Evolutionary conservation across 2,329 filamentous ascomycete genomes (phyloP), one percentile per base, ranked within the genome.

Genomic region (Rhytidhysteron rufulum): DNA sequence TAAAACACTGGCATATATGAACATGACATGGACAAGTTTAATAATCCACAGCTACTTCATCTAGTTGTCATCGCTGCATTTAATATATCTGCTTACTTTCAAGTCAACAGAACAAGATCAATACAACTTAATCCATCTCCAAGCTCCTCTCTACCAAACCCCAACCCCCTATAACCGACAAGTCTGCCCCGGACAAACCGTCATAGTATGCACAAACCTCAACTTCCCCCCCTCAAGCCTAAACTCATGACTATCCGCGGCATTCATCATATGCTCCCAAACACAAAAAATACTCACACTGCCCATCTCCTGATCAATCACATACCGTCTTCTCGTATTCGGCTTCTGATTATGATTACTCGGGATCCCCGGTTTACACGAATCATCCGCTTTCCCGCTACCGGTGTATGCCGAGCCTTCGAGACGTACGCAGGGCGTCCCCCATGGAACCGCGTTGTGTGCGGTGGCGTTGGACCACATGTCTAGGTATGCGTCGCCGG

Each of bases 211-310:
- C 34, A 49, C 46, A 42, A 37, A 49, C 29, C 46, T 44, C 44
- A 49, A 42, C 37, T 51, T 55, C 17, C 51, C 51, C 10, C 43
- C 45, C 40, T 53, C 51, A 3, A 55, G 39, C 18, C 50, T 40
- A 32, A 55, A 55, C 37, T 55, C 51, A 39, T 55, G 51, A 17
- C 48, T 51, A 43, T 55, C 51, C 38, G 51, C 48, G 15, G 51
- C 51, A 13, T 41, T 51, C 51, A 55, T 55, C 51, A 55, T 55
- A 40, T 53, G 50, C 31, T 53, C 46, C 50, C 50, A 55, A 10
- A 53, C 45, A 34, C 48, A 51, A 33, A 53, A 49, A 7, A 55
- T 49, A 36, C 47, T 50, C 22, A 55, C 51, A 37, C 44, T 50
- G 10, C 51, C 51, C 48, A 53, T 53, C 15, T 42, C 42, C 43